Conservation (phyloP, 257 asterid species). For the Verbascum thapsus region DNA sequence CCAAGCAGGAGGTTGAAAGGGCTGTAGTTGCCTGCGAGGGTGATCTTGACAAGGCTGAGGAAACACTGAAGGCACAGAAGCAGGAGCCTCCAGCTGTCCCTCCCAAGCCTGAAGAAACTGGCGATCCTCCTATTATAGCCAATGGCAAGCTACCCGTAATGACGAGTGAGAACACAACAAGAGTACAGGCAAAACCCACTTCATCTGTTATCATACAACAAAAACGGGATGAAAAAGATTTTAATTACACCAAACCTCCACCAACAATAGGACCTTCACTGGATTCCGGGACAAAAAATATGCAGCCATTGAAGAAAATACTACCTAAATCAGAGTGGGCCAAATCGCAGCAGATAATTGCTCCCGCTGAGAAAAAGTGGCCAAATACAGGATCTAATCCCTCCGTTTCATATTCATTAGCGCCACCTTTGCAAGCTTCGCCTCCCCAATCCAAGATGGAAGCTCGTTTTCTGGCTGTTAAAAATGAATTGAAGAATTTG, state of each 20-base stretch:
- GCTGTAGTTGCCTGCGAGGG: constrained; percentile 87
- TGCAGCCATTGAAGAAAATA: constrained; percentile 53
- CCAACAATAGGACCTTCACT: constrained; percentile 42
- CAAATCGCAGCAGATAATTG: constrained; percentile 53
- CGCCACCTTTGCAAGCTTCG: constrained; percentile 48
- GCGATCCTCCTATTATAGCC: constrained; percentile 53
- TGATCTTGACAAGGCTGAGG: constrained; percentile 86
- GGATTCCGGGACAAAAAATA: constrained; percentile 62
- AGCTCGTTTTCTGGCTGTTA: constrained; percentile 38
- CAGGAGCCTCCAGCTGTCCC: constrained; percentile 58
- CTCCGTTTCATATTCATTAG: constrained; percentile 39
- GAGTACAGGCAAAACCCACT: constrained; percentile 42
- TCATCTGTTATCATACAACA: constrained; percentile 48
- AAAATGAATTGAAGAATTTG: constrained; percentile 57
- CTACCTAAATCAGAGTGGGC: constrained; percentile 68
- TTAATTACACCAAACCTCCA: constrained; percentile 60
- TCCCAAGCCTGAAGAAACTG: constrained; percentile 65
- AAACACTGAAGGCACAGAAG: constrained; percentile 65
- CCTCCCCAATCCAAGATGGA: constrained; percentile 41
- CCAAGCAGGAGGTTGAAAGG: constrained; percentile 92
- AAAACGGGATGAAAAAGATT: constrained; percentile 72
- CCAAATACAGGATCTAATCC: constrained; percentile 45
- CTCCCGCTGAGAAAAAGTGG: constrained; percentile 69
- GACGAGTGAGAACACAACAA: constrained; percentile 40
- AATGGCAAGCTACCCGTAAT: constrained; percentile 45